These are phyloP conservation scores for Mucor circinelloides DNA, from an alignment of 371 early-diverging fungal species.

Conservation along the genomic window DNA sequence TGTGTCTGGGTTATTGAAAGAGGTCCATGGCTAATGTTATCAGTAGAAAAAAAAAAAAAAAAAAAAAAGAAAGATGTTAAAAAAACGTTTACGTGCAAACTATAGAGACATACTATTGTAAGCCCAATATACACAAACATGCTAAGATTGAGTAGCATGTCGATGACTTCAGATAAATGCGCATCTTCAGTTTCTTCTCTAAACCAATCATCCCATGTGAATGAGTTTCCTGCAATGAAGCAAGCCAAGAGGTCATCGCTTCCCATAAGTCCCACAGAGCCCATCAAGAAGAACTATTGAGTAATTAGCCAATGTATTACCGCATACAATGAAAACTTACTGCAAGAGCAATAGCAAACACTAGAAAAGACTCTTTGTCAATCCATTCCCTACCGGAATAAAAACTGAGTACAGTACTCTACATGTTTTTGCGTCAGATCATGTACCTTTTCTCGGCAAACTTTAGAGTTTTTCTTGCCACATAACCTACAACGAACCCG, in stretches of 20 bases:
- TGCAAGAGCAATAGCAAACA: constrained; percentile 83
- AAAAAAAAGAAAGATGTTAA: background rate
- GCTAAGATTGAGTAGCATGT: constrained; percentile 81
- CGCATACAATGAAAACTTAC: constrained; percentile 30
- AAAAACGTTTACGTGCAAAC: background rate
- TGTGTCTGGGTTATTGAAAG: constrained; percentile 48
- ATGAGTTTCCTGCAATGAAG: constrained; percentile 87
- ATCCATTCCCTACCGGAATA: constrained; percentile 41
- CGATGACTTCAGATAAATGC: constrained; percentile 84
- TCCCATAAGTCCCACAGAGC: constrained; percentile 74
- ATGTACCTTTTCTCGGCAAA: constrained; percentile 61
- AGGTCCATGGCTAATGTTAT: constrained; percentile 70
- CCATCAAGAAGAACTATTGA: constrained; percentile 70
- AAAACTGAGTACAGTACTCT: background rate
- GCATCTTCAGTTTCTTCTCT: constrained; percentile 78
- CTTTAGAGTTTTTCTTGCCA: constrained; percentile 69
- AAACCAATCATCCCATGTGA: constrained; percentile 91
- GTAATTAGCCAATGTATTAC: background rate
- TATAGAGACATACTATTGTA: constrained; percentile 50
- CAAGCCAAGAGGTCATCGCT: constrained; percentile 89
- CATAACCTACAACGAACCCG: constrained; percentile 78
- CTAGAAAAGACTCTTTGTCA: constrained; percentile 88
- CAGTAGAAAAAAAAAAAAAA: background rate
- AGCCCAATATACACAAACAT: constrained; percentile 93
- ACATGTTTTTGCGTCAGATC: background rate